phyloP scores from a whole-genome alignment of 1,284 basidiomycete species.

The Heterobasidion parviporum region DNA sequence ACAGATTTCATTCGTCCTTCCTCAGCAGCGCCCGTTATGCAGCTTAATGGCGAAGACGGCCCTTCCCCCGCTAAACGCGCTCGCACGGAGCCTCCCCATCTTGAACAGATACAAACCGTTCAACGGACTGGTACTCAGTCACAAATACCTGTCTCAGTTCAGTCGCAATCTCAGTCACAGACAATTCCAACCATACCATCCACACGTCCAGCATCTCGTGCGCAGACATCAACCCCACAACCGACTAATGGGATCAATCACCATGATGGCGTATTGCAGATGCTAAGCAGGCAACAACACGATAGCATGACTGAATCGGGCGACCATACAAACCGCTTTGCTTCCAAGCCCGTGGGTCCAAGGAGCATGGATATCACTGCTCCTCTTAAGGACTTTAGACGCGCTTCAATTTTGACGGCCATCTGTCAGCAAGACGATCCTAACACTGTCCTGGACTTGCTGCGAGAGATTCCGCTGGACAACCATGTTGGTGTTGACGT shows the following conservation, averaged over 20 bases:
- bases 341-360: slow-evolving; percentile 58
- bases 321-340: slow-evolving; percentile 45
- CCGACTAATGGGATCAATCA: slow-evolving; percentile 25
- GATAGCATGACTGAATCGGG: slow-evolving; percentile 27
- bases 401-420: slow-evolving; percentile 50
- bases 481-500: slow-evolving; percentile 60
- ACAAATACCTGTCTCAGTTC: background rate
- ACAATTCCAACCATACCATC: background rate
- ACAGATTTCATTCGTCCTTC: slow-evolving; percentile 37
- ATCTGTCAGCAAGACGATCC: slow-evolving; percentile 68
- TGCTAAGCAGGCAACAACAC: slow-evolving; percentile 24
- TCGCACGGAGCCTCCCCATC: slow-evolving; percentile 43
- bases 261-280: slow-evolving; percentile 19
- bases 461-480: slow-evolving; percentile 54
- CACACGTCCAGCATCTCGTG: slow-evolving; percentile 6
- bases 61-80: slow-evolving; percentile 60
- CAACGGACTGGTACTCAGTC: background rate
- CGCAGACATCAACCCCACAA: slow-evolving; percentile 11
- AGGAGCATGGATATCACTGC: slow-evolving; percentile 47
- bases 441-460: slow-evolving; percentile 46
- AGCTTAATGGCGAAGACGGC: slow-evolving; percentile 40
- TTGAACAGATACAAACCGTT: slow-evolving; percentile 7
- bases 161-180: background rate
- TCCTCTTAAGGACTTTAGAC: slow-evolving; percentile 54
- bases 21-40: slow-evolving; percentile 32